Percentiles rank a stretch among this genome's conserved stretches.
These are phyloP conservation scores for Eucalyptus paniculata DNA, from an alignment of 345 rosid species.

Conservation along the genomic window DNA sequence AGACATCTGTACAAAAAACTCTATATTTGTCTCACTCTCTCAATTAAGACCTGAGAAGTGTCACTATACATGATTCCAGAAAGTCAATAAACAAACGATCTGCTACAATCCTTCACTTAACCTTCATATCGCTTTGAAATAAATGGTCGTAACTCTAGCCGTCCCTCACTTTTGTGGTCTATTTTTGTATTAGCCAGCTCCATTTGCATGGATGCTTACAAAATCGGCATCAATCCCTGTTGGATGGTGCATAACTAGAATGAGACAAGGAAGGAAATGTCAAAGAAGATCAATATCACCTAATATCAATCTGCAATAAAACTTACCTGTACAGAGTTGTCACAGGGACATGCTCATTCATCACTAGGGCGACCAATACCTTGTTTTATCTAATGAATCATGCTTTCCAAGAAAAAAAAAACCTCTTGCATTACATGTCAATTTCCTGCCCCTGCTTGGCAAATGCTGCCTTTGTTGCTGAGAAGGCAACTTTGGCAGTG, in stretches of 20 bases:
- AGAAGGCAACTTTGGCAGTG: not conserved
- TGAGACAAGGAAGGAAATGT: not conserved
- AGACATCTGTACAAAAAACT: not conserved
- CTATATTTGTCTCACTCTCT: not conserved
- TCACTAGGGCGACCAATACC: not conserved
- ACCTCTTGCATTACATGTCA: slow-evolving; percentile 43
- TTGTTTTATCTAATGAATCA: not conserved
- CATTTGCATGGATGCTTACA: not conserved
- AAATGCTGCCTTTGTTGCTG: slow-evolving; percentile 26
- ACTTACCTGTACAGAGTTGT: not conserved
- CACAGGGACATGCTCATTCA: not conserved
- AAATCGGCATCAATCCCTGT: not conserved
- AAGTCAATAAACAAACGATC: not conserved
- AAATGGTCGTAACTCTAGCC: not conserved
- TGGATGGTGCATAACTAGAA: not conserved
- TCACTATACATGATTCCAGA: not conserved
- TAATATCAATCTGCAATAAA: not conserved
- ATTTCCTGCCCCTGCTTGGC: slow-evolving; percentile 51
- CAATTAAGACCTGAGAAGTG: not conserved
- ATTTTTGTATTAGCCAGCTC: not conserved
- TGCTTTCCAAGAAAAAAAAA: not conserved
- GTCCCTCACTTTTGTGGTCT: not conserved
- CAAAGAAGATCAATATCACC: not conserved
- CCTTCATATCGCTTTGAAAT: not conserved
- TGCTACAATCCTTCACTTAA: not conserved